Percentiles rank a stretch among this genome's conserved stretches.
Evolutionary conservation across 176 grass and related monocot species (phyloP).

Genomic region (Carex scoparia): DNA sequence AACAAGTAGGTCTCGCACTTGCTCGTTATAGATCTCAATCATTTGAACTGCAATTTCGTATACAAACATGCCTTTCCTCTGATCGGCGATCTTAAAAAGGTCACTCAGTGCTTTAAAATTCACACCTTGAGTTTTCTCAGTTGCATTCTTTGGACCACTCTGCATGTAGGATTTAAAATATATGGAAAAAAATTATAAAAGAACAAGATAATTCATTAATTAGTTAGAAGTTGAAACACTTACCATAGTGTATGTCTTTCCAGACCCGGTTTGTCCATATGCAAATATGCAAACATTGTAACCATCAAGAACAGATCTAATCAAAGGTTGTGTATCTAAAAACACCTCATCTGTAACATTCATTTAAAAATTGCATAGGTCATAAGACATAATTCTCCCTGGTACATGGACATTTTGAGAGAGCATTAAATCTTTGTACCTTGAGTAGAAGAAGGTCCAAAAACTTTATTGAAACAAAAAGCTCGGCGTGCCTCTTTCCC

Average conservation of each 20-base stretch:
- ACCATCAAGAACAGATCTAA: constrained; percentile 95
- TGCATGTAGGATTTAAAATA: constrained; percentile 23
- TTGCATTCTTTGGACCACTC: constrained; percentile 93
- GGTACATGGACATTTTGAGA: background rate
- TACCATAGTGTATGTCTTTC: constrained; percentile 99
- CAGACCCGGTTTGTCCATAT: constrained; percentile 98
- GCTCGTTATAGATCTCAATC: constrained; percentile 99
- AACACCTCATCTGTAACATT: constrained; percentile 81
- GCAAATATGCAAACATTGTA: constrained; percentile 99
- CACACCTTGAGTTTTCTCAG: constrained; percentile 81
- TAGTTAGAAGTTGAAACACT: constrained; percentile 18
- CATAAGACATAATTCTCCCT: background rate
- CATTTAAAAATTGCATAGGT: constrained; percentile 11
- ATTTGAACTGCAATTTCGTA: constrained; percentile 98
- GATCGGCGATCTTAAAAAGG: constrained; percentile 80
- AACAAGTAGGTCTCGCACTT: constrained; percentile 94
- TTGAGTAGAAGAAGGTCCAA: constrained; percentile 89
- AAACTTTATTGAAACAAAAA: constrained; percentile 97
- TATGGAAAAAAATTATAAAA: constrained; percentile 25
- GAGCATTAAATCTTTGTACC: constrained; percentile 31
- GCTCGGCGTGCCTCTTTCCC: constrained; percentile 74
- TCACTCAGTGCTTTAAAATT: constrained; percentile 90
- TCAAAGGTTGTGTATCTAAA: constrained; percentile 92
- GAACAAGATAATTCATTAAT: background rate
- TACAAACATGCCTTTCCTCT: constrained; percentile 76